phyloP scores from a whole-genome alignment of 2,329 filamentous ascomycete genomes.

The Penicillium sp. region DNA sequence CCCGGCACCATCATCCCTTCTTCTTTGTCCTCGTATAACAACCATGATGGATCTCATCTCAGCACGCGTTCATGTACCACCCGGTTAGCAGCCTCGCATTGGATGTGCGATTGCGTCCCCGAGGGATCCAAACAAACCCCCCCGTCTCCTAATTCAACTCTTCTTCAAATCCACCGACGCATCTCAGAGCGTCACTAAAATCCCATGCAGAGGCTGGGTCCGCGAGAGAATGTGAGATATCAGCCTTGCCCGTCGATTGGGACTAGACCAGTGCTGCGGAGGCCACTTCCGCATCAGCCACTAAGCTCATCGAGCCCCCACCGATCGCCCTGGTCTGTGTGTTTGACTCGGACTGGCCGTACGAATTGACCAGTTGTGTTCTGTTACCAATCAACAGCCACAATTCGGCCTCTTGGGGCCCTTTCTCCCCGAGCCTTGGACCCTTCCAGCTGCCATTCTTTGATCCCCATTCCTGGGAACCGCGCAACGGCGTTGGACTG shows the following conservation, averaged over 20 bases:
- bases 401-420: not conserved
- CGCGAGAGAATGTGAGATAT: conserved; percentile 36
- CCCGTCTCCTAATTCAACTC: not conserved
- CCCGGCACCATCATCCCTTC: not conserved
- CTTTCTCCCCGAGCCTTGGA: too few species aligned
- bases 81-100: conserved; percentile 1
- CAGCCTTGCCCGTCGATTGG: conserved; percentile 13
- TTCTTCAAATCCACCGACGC: not conserved
- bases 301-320: conserved; percentile 18
- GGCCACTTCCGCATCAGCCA: conserved; percentile 24
- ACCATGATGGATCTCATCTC: conserved; percentile 4
- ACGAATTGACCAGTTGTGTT: not conserved
- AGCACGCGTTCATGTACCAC: conserved; percentile 1
- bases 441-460: not conserved
- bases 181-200: conserved; percentile 7
- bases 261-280: conserved; percentile 13
- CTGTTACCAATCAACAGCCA: conserved; percentile 3
- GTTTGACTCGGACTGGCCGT: not conserved
- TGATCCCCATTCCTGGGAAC: conserved; percentile 25
- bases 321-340: conserved; percentile 15
- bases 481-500: conserved; percentile 22
- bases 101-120: not conserved
- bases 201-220: conserved; percentile 24
- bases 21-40: not conserved
- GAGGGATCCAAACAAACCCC: not conserved